phyloP scores from a whole-genome alignment of 2,329 filamentous ascomycete genomes.

The Fusarium robinianum region DNA sequence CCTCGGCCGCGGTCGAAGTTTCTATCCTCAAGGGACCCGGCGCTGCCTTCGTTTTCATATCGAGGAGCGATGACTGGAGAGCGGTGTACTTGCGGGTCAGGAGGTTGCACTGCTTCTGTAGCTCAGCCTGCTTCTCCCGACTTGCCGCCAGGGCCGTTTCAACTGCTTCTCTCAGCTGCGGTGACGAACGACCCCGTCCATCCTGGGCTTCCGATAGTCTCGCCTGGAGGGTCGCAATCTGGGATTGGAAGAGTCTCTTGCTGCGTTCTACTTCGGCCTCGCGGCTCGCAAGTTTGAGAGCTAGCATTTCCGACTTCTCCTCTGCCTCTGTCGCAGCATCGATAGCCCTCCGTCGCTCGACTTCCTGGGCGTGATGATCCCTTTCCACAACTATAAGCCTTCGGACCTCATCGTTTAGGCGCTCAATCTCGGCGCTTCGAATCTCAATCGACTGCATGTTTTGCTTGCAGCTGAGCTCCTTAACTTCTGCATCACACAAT shows the following conservation, averaged over 20 bases:
- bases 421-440: conserved; percentile 63
- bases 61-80: conserved; percentile 55
- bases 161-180: conserved; percentile 45
- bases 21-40: conserved; percentile 29
- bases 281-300: conserved; percentile 59
- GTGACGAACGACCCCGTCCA: conserved; percentile 31
- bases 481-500: conserved; percentile 70
- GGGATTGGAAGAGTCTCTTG: conserved; percentile 51
- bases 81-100: conserved; percentile 57
- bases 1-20: conserved; percentile 27
- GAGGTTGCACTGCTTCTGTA: conserved; percentile 56
- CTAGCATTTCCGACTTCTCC: conserved; percentile 61
- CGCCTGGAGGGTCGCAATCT: conserved; percentile 53
- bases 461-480: conserved; percentile 67
- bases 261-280: conserved; percentile 53
- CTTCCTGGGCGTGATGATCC: conserved; percentile 66
- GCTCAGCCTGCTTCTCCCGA: conserved; percentile 56
- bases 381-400: conserved; percentile 64
- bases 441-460: conserved; percentile 66
- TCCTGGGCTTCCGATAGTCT: conserved; percentile 49
- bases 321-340: conserved; percentile 63
- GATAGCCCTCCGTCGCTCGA: conserved; percentile 60
- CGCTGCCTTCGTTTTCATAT: conserved; percentile 47
- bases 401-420: conserved; percentile 62
- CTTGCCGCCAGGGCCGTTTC: conserved; percentile 55